These are phyloP conservation scores for Saccharomycopsis fibuligera DNA, from an alignment of 805 yeast genomes.

Conservation along the genomic window DNA sequence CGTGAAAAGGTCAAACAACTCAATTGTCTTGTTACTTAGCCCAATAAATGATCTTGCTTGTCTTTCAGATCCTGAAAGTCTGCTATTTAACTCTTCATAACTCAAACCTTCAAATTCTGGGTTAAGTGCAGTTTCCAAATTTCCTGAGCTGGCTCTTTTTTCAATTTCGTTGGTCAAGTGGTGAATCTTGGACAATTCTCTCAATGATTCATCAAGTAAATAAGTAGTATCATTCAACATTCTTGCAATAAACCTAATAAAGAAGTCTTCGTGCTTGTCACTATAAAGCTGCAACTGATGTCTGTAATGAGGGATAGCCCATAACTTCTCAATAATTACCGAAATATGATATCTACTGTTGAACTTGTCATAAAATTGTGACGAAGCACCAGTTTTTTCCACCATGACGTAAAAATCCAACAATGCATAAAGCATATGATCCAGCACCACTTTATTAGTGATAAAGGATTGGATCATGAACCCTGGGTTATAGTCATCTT, in stretches of 20 bases:
- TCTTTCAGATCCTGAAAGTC: conserved; percentile 57
- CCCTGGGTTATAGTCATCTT: conserved; percentile 56
- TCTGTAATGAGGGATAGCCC: conserved; percentile 68
- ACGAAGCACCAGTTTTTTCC: conserved; percentile 91
- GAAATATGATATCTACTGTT: conserved; percentile 85
- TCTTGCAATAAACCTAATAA: conserved; percentile 87
- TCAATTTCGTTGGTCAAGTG: conserved; percentile 60
- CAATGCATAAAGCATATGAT: conserved; percentile 72
- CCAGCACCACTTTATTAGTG: conserved; percentile 52
- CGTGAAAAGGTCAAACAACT: conserved; percentile 74
- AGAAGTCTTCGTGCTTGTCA: conserved; percentile 66
- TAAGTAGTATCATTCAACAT: conserved; percentile 93
- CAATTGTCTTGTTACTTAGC: conserved; percentile 75
- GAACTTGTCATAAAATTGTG: conserved; percentile 95
- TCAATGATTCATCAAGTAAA: conserved; percentile 82
- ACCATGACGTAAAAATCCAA: conserved; percentile 90
- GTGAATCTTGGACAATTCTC: conserved; percentile 73
- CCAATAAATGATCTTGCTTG: conserved; percentile 80
- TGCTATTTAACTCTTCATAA: conserved; percentile 53
- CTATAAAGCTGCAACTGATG: conserved; percentile 65
- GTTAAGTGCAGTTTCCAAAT: conserved; percentile 26
- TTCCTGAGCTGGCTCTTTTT: conserved; percentile 31
- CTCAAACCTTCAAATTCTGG: conserved; percentile 28
- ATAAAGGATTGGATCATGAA: conserved; percentile 63
- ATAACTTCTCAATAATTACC: conserved; percentile 70